Conservation (phyloP, 768 basidiomycete species). For the Leucosporidium scottii region DNA sequence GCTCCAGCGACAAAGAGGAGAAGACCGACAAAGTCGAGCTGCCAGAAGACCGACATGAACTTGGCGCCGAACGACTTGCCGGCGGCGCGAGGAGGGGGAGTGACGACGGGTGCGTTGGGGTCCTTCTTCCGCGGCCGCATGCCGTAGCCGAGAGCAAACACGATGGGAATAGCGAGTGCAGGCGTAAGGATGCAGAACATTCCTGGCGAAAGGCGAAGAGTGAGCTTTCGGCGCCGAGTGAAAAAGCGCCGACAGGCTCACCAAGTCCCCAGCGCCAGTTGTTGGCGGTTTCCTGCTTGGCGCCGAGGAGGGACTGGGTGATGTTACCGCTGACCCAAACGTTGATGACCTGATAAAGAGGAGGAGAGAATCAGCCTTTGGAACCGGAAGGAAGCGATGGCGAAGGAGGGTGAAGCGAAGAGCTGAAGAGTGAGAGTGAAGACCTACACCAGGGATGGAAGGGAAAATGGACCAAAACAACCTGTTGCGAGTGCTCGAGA, state of each 20-base stretch:
- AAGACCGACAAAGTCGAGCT: slow-evolving; percentile 41
- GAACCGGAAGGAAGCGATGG: too few species aligned
- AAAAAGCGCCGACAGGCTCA: too few species aligned
- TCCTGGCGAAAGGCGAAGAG: neutral
- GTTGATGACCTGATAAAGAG: slow-evolving; percentile 33
- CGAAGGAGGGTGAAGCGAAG: too few species aligned
- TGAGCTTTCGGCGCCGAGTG: too few species aligned
- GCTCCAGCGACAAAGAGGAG: slow-evolving; percentile 39
- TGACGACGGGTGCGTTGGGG: neutral
- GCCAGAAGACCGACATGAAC: slow-evolving; percentile 37
- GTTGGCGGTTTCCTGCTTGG: slow-evolving; percentile 2
- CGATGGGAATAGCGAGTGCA: slow-evolving; percentile 38
- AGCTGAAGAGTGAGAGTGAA: too few species aligned
- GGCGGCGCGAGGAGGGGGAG: neutral
- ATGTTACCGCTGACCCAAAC: slow-evolving; percentile 39
- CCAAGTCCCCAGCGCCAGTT: slow-evolving; percentile 23
- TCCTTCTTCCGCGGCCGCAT: slow-evolving; percentile 20
- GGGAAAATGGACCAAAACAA: slow-evolving; percentile 41
- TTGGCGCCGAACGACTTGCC: slow-evolving; percentile 4
- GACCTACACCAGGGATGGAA: slow-evolving; percentile 34
- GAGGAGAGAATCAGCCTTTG: neutral
- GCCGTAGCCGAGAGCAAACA: slow-evolving; percentile 36
- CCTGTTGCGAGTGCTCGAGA: slow-evolving; percentile 26
- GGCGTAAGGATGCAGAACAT: slow-evolving; percentile 41
- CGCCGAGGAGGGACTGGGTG: slow-evolving; percentile 30